Evolutionary conservation across 2,329 filamentous ascomycete genomes (phyloP).

Genomic region (Xylaria sp.): DNA sequence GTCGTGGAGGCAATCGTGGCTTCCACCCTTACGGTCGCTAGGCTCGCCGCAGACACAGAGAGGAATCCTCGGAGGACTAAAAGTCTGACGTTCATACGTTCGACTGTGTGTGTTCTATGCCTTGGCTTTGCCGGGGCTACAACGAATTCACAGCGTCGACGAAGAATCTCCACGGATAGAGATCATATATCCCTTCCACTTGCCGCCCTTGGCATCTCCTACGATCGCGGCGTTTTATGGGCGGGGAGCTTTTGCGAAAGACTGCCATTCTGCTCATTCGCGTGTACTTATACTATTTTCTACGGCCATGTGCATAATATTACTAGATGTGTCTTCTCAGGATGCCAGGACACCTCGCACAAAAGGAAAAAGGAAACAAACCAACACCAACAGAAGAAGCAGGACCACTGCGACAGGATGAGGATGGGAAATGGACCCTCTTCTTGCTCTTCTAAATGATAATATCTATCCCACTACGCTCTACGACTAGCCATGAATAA

Average conservation of each 20-base stretch:
- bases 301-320: slow-evolving; percentile 30
- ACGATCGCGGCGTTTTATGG: slow-evolving; percentile 1
- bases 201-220: slow-evolving; percentile 10
- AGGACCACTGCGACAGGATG: neutral
- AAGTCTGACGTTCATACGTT: neutral
- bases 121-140: neutral
- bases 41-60: slow-evolving; percentile 24
- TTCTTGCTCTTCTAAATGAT: slow-evolving; percentile 3
- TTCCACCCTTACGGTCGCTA: slow-evolving; percentile 77
- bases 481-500: neutral
- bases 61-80: slow-evolving; percentile 1
- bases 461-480: neutral
- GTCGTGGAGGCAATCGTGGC: slow-evolving; percentile 77
- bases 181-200: neutral
- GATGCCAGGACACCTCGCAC: slow-evolving; percentile 13
- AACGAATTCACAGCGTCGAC: slow-evolving; percentile 13
- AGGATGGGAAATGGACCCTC: neutral
- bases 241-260: slow-evolving; percentile 15
- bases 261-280: slow-evolving; percentile 20
- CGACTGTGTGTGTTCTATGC: neutral
- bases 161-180: neutral
- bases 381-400: neutral
- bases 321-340: slow-evolving; percentile 16
- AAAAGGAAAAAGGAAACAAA: slow-evolving; percentile 5
- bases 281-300: slow-evolving; percentile 32